Evolutionary conservation across 2,329 filamentous ascomycete species (phyloP).

Genomic region (Rhexocercosporidium sp.): DNA sequence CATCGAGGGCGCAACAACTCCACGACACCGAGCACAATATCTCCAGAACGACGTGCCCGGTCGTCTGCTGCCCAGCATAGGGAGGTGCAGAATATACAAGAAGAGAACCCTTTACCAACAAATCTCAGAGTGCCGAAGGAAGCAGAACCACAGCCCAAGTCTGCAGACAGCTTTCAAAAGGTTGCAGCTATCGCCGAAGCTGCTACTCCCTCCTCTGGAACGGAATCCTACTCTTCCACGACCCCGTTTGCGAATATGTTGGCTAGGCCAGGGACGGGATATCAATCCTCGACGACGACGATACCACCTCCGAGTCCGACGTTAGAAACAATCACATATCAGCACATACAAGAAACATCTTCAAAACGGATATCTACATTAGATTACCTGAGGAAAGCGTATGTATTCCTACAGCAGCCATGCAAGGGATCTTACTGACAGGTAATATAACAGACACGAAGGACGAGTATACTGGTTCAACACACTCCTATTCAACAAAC

Average conservation of each 20-base stretch:
- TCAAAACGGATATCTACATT: slow-evolving; percentile 93
- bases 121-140: slow-evolving; percentile 6
- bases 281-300: slow-evolving; percentile 31
- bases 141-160: slow-evolving; percentile 22
- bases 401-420: slow-evolving; percentile 45
- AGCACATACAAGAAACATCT: slow-evolving; percentile 81
- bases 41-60: slow-evolving; percentile 32
- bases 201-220: slow-evolving; percentile 23
- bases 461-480: slow-evolving; percentile 98
- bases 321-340: slow-evolving; percentile 47
- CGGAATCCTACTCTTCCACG: slow-evolving; percentile 35
- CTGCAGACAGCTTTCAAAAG: slow-evolving; percentile 33
- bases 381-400: slow-evolving; percentile 93
- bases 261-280: slow-evolving; percentile 36
- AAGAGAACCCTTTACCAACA: slow-evolving; percentile 23
- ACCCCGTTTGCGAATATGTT: slow-evolving; percentile 41
- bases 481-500: slow-evolving; percentile 87
- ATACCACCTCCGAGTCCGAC: slow-evolving; percentile 40
- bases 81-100: slow-evolving; percentile 10
- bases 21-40: slow-evolving; percentile 31
- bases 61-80: slow-evolving; percentile 27
- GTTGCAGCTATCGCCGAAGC: slow-evolving; percentile 27
- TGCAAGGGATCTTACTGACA: slow-evolving; percentile 11
- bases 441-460: slow-evolving; percentile 69
- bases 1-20: slow-evolving; percentile 51